A percentile compares a stretch with the other conserved stretches of the same genome.
Evolutionary conservation across 257 asterid genomes (phyloP).

Genomic region (Apocynum venetum): DNA sequence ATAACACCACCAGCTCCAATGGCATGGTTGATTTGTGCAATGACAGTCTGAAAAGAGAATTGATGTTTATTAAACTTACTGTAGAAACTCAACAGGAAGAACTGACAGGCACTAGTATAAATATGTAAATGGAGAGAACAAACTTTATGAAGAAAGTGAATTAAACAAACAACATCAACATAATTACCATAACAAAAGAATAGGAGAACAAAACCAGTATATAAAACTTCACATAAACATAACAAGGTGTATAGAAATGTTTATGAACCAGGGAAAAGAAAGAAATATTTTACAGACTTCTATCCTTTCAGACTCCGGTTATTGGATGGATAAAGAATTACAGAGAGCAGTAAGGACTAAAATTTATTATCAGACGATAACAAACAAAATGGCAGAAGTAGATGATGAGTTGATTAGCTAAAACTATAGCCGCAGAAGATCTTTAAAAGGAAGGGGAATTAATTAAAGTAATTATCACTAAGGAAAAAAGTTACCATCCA

Average conservation of each 20-base stretch:
- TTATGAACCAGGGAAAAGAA: neutral
- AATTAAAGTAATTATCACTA: too few relatives aligned
- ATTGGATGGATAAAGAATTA: neutral
- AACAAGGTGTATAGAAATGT: neutral
- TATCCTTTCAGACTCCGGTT: neutral
- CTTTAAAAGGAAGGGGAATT: too few relatives aligned
- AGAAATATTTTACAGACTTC: neutral
- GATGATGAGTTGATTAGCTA: neutral
- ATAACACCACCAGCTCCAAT: slow-evolving; percentile 88
- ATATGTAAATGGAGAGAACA: neutral
- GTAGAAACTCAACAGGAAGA: neutral
- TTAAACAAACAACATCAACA: neutral
- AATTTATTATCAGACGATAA: neutral
- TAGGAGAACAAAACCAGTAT: neutral
- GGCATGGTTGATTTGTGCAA: slow-evolving; percentile 75
- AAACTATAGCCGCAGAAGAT: too few relatives aligned
- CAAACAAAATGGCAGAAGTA: neutral
- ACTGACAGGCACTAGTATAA: neutral
- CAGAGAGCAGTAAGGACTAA: neutral
- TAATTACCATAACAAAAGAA: neutral
- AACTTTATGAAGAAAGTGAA: neutral
- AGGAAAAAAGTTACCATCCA: too few relatives aligned
- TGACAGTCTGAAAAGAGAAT: slow-evolving; percentile 43
- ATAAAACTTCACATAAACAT: neutral
- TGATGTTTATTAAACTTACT: slow-evolving; percentile 4